Evolutionary conservation across 305 asterid species (phyloP).

Genomic region (Solanum hybrid): DNA sequence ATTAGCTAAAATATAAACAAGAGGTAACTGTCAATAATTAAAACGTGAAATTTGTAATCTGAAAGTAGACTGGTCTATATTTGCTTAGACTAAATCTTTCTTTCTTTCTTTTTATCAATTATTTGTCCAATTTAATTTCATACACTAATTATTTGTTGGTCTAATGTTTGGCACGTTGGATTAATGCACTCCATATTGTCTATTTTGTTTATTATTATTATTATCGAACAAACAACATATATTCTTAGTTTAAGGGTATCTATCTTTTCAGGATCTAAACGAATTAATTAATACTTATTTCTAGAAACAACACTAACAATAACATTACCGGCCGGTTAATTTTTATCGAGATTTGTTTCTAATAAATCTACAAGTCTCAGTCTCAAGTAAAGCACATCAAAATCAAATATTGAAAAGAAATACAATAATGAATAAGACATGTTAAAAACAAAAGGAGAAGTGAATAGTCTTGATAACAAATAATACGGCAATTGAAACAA

Average conservation of each 20-base stretch:
- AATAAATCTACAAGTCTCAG: no score
- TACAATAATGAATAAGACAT: neutral
- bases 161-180: conserved; percentile 5
- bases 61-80: neutral
- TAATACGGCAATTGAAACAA: no score
- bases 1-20: neutral
- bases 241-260: neutral
- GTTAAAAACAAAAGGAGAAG: neutral
- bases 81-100: neutral
- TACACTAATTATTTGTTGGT: neutral
- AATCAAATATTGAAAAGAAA: accelerated
- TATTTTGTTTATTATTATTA: neutral
- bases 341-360: no score
- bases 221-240: neutral
- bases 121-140: neutral
- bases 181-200: conserved; percentile 3
- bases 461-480: neutral
- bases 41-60: neutral
- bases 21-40: neutral
- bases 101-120: neutral
- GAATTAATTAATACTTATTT: neutral
- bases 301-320: neutral
- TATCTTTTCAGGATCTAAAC: neutral
- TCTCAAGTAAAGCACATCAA: no score
- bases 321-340: no score